Evolutionary conservation across 495 filamentous ascomycete species (phyloP), one percentile per base, ranked within the genome.

Genomic region (Xylaria palmicola): DNA sequence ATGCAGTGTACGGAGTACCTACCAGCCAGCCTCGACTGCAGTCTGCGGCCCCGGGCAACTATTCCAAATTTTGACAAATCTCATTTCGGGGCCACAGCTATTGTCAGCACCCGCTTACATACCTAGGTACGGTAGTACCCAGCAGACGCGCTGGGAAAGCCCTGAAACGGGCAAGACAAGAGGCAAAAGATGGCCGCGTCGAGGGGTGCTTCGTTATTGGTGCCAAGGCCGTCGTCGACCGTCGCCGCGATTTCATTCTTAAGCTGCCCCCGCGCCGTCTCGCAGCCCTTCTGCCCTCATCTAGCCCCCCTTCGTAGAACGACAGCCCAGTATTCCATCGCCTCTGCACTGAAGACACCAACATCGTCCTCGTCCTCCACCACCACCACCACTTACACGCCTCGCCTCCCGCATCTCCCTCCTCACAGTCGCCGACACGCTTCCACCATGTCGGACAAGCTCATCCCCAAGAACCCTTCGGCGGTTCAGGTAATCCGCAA

Each of bases 401-500:
- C 13, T 36, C 22, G 19, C 12, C 5, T 47, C 48, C n/a, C 12
- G n/a, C 27, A 26, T 27, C 15, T 17, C 1, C 37, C 26, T 29
- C 19, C 40, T 45, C 49, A 5, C 3, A 39, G 19, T 26, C 65
- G 63, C 1, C 52, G 19, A 62, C 60, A 52, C 17, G 22, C 51
- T 24, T 22, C 52, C 64, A 65, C 50, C 63, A 80, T 80, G 77
- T 78, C 77, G 29, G 70, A 69, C 34, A 77, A 77, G 65, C 74
- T 82, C 58, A 69, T 82, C 13, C 79, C 79, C 0, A 26, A 67
- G n/a, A 86, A 93, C 69, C 91, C 91, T 7, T 80, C 85, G 22
- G 82, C 88, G 61, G 83, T 90, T 44, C 94, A 96, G 87, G 90
- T 96, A 13, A 91, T 97, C 64, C 91, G 94, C 57, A 78, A 88